Conservation (phyloP, 1,139 yeast species). For the Geotrichum carabidarum region DNA sequence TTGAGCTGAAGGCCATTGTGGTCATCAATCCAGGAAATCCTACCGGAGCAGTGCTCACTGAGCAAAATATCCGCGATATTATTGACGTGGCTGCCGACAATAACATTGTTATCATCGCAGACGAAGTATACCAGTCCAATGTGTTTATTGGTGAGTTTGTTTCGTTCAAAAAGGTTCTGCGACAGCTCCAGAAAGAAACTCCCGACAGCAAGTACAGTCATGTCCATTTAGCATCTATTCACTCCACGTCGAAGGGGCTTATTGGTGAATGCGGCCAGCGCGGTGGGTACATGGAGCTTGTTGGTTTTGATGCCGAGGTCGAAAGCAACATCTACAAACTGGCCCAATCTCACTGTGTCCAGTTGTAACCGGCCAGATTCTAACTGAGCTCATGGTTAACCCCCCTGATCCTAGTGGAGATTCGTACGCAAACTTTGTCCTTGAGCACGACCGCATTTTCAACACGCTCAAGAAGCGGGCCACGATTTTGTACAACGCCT, state of each 20-base stretch:
- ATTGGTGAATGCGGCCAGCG: slow-evolving; percentile 99
- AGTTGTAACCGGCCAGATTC: slow-evolving; percentile 88
- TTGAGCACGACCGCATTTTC: slow-evolving; percentile 60
- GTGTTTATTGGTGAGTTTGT: slow-evolving; percentile 55
- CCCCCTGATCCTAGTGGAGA: slow-evolving; percentile 79
- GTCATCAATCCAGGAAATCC: slow-evolving; percentile 98
- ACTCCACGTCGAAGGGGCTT: slow-evolving; percentile 94
- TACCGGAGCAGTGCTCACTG: slow-evolving; percentile 75
- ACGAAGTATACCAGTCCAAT: slow-evolving; percentile 95
- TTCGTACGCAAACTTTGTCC: slow-evolving; percentile 61
- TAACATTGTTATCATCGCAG: slow-evolving; percentile 88
- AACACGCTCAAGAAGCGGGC: slow-evolving; percentile 62
- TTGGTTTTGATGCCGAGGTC: slow-evolving; percentile 71
- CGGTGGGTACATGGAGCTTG: slow-evolving; percentile 95
- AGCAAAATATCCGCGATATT: slow-evolving; percentile 62
- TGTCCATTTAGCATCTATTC: slow-evolving; percentile 88
- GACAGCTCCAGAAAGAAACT: slow-evolving; percentile 52
- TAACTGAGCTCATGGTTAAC: slow-evolving; percentile 86
- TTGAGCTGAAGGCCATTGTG: slow-evolving; percentile 73
- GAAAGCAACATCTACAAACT: slow-evolving; percentile 69
- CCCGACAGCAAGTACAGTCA: slow-evolving; percentile 53
- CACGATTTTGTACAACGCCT: slow-evolving; percentile 58
- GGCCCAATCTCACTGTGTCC: slow-evolving; percentile 88
- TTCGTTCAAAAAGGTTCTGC: slow-evolving; percentile 45
- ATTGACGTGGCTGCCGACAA: slow-evolving; percentile 75